Conservation (phyloP, 176 grass and related monocot genomes). For the Zea luxurians region DNA sequence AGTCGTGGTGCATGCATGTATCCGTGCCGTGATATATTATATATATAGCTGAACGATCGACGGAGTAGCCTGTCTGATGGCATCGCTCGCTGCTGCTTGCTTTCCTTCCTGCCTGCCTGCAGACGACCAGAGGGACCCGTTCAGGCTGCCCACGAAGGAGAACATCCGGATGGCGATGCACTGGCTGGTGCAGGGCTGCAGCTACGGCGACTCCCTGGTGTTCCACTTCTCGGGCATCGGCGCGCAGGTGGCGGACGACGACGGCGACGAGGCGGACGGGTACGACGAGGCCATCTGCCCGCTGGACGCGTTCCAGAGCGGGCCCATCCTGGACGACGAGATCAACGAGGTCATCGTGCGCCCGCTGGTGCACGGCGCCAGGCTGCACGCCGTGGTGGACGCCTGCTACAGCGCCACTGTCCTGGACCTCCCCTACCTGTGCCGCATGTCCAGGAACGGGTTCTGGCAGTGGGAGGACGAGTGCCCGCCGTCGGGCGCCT, state of each 20-base stretch:
- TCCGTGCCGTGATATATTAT: no score
- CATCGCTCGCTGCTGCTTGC: no score
- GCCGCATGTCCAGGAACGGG: constrained; percentile 45
- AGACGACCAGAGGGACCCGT: constrained; percentile 72
- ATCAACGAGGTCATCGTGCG: constrained; percentile 76
- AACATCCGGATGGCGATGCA: constrained; percentile 81
- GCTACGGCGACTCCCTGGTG: constrained; percentile 78
- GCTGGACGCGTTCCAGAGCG: constrained; percentile 61
- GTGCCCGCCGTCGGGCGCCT: constrained; percentile 27
- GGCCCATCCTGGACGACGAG: constrained; percentile 86
- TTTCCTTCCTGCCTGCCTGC: neutral
- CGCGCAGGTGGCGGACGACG: constrained; percentile 63
- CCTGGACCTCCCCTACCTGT: constrained; percentile 80
- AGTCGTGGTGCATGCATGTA: no score
- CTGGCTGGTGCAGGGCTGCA: constrained; percentile 77
- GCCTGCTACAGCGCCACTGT: constrained; percentile 82
- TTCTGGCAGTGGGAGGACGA: constrained; percentile 46
- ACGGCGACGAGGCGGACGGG: constrained; percentile 77
- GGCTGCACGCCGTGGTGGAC: constrained; percentile 87
- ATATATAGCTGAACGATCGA: no score
- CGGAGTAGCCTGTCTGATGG: no score
- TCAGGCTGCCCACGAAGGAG: constrained; percentile 61
- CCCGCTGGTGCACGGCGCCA: constrained; percentile 58
- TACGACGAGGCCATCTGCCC: constrained; percentile 91
- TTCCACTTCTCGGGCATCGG: constrained; percentile 93